Percentiles rank a stretch among this genome's conserved stretches.
phyloP scores from a whole-genome alignment of 1,284 basidiomycete species.

The Polyporus tsugae region DNA sequence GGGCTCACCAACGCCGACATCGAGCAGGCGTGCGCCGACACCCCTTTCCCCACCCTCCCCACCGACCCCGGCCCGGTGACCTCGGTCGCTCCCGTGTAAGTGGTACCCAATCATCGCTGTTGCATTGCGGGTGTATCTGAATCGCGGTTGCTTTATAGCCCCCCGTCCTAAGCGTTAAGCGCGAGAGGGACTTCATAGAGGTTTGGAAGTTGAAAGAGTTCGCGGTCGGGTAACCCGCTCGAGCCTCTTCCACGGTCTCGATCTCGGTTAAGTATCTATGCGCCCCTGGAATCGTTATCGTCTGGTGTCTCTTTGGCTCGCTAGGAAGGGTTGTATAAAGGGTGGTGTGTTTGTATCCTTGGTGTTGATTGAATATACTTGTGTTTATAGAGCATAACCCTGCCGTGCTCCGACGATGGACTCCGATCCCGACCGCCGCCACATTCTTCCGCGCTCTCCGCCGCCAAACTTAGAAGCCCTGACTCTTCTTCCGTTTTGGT shows the following conservation, averaged over 20 bases:
- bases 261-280: constrained; percentile 1
- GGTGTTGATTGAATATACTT: constrained; percentile 3
- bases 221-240: neutral
- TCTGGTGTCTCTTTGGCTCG: neutral
- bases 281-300: neutral
- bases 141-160: constrained; percentile 1
- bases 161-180: constrained; percentile 8
- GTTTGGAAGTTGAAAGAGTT: neutral
- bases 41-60: constrained; percentile 30
- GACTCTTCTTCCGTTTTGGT: neutral
- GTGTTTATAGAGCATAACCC: neutral
- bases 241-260: neutral
- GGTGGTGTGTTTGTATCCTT: neutral
- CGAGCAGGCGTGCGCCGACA: constrained; percentile 41
- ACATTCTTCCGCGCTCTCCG: neutral
- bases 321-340: neutral
- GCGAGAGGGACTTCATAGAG: neutral
- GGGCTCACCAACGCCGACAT: constrained; percentile 44
- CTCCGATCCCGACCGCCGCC: neutral
- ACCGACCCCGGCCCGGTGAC: constrained; percentile 35
- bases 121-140: neutral
- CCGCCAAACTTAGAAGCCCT: neutral
- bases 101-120: constrained; percentile 1
- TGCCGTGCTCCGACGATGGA: neutral
- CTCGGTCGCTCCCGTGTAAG: constrained; percentile 35